Conservation (phyloP, 148 eudicot species). For the Hydrangea macrophylla region DNA sequence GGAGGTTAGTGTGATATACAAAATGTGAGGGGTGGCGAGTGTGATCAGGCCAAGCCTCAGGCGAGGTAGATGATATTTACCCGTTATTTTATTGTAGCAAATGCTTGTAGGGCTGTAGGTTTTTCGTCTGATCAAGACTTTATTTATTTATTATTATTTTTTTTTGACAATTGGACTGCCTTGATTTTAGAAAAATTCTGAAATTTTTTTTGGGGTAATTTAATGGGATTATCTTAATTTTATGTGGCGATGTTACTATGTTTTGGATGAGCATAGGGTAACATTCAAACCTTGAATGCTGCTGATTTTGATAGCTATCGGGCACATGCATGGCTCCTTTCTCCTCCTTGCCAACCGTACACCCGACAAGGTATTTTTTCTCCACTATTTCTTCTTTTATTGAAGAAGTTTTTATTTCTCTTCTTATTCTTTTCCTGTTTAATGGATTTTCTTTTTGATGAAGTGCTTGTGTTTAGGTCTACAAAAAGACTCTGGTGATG, state of each 20-base stretch:
- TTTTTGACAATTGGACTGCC: neutral
- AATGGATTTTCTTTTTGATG: slow-evolving; percentile 3
- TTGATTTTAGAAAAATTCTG: neutral
- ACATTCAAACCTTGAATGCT: slow-evolving; percentile 86
- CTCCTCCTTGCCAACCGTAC: slow-evolving; percentile 99
- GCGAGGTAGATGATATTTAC: too few relatives aligned
- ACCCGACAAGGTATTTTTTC: slow-evolving; percentile 99
- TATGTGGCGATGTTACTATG: neutral
- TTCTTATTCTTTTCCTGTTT: slow-evolving; percentile 12
- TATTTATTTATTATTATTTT: neutral
- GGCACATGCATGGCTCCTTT: slow-evolving; percentile 92
- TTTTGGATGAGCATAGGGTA: slow-evolving; percentile 55
- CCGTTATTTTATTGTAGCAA: neutral
- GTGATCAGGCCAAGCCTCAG: too few relatives aligned
- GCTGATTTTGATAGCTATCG: slow-evolving; percentile 80
- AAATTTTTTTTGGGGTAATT: neutral
- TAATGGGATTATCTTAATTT: neutral
- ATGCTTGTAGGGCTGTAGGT: neutral
- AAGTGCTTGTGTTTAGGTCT: slow-evolving; percentile 53
- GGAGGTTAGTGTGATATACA: too few relatives aligned
- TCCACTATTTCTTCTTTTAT: too few relatives aligned
- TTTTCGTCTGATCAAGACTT: neutral
- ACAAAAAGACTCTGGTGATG: slow-evolving; percentile 90
- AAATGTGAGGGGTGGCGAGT: too few relatives aligned
- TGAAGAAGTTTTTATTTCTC: slow-evolving; percentile 12